Conservation (phyloP, 495 filamentous ascomycete species). For the Penicillium paradoxum region DNA sequence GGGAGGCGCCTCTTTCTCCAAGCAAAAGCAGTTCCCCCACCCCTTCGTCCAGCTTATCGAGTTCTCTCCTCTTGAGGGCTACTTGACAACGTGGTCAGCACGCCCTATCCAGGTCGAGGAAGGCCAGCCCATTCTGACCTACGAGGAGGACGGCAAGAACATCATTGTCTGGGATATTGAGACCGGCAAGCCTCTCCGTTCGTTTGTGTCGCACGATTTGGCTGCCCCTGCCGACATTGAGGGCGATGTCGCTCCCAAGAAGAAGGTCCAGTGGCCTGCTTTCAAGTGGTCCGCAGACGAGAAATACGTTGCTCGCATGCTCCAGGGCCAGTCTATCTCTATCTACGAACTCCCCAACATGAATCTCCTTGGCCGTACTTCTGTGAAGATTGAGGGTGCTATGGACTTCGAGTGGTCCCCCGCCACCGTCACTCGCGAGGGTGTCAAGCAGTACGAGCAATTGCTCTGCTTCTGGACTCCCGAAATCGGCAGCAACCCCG, state of each 20-base stretch:
- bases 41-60: slow-evolving; percentile 93
- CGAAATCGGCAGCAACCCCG: slow-evolving; percentile 97
- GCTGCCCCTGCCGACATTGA: slow-evolving; percentile 53
- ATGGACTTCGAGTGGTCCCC: slow-evolving; percentile 98
- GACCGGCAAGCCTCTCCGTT: slow-evolving; percentile 82
- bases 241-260: slow-evolving; percentile 66
- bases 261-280: slow-evolving; percentile 95
- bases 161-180: slow-evolving; percentile 98
- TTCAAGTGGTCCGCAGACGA: slow-evolving; percentile 99
- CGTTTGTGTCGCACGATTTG: slow-evolving; percentile 81
- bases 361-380: slow-evolving; percentile 81
- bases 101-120: slow-evolving; percentile 87
- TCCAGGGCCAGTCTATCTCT: slow-evolving; percentile 80
- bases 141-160: slow-evolving; percentile 97
- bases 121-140: slow-evolving; percentile 64
- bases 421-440: slow-evolving; percentile 68
- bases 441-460: slow-evolving; percentile 86
- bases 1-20: slow-evolving; percentile 84
- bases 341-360: slow-evolving; percentile 93
- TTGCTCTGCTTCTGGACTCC: slow-evolving; percentile 98
- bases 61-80: slow-evolving; percentile 90
- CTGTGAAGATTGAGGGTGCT: slow-evolving; percentile 91
- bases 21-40: slow-evolving; percentile 89
- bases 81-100: slow-evolving; percentile 94
- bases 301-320: slow-evolving; percentile 91